Evolutionary conservation across 2,329 filamentous ascomycete species (phyloP).

Genomic region (Lomentospora prolificans): DNA sequence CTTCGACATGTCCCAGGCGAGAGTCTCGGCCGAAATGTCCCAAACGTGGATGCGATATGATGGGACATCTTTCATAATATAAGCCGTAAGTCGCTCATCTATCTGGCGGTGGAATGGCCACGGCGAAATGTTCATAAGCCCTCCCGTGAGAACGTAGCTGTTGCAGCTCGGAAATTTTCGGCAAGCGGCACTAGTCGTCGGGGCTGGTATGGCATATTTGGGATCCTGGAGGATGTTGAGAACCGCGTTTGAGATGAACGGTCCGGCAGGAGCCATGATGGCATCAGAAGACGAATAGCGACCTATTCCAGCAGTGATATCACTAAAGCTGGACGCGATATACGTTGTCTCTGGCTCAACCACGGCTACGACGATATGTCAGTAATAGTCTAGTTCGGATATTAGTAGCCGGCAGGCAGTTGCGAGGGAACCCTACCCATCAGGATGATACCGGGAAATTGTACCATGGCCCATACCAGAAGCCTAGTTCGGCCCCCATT

Average conservation of each 20-base stretch:
- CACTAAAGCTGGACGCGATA: neutral
- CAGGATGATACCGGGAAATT: neutral
- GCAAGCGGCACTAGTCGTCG: neutral
- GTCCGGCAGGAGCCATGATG: neutral
- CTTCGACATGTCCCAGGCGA: neutral
- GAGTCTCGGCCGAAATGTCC: neutral
- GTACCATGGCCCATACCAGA: neutral
- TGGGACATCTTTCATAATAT: neutral
- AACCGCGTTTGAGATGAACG: neutral
- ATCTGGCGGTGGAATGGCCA: neutral
- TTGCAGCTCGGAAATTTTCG: neutral
- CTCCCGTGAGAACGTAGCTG: neutral
- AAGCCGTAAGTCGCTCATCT: neutral
- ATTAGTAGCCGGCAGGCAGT: neutral
- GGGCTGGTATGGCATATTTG: neutral
- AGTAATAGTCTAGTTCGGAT: neutral
- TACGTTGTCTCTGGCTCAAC: neutral
- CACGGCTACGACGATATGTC: neutral
- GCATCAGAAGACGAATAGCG: neutral
- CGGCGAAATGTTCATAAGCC: neutral
- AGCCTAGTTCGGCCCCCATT: neutral
- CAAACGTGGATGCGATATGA: neutral
- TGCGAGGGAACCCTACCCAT: neutral
- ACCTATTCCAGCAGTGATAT: neutral
- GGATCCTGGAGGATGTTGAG: neutral